phyloP scores from a whole-genome alignment of 805 yeast species.

The Candida ascalaphidarum region DNA sequence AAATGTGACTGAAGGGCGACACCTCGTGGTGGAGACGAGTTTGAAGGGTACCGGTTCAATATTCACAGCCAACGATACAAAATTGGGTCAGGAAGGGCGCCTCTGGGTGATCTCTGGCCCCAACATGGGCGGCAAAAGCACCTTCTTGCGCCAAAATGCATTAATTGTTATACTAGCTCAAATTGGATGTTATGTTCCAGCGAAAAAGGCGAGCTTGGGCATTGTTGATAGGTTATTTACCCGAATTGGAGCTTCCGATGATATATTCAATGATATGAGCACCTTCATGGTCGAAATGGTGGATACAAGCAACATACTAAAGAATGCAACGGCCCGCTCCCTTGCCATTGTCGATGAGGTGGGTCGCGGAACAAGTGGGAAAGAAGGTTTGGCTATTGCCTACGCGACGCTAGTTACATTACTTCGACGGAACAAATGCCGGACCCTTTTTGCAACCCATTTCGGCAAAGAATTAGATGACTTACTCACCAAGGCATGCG shows the following conservation, averaged over 20 bases:
- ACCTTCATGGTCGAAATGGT: constrained; percentile 46
- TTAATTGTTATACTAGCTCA: constrained; percentile 42
- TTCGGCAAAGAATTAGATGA: constrained; percentile 39
- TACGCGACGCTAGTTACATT: constrained; percentile 62
- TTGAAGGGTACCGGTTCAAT: constrained; percentile 26
- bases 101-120: constrained; percentile 20
- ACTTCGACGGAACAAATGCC: constrained; percentile 45
- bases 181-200: constrained; percentile 49
- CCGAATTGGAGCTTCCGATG: constrained; percentile 32
- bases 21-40: constrained; percentile 66
- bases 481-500: constrained; percentile 14
- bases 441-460: constrained; percentile 87
- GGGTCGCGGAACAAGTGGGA: constrained; percentile 53
- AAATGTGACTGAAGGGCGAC: constrained; percentile 50
- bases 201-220: constrained; percentile 35
- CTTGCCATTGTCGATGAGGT: constrained; percentile 43
- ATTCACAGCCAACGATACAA: constrained; percentile 38
- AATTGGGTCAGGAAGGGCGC: constrained; percentile 10
- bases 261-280: constrained; percentile 25
- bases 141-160: constrained; percentile 40
- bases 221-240: constrained; percentile 40
- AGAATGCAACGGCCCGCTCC: constrained; percentile 27
- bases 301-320: constrained; percentile 28
- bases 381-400: constrained; percentile 81
- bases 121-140: constrained; percentile 51